Evolutionary conservation across 2,329 filamentous ascomycete genomes (phyloP).

Genomic region (Colletotrichum gloeosporioides): DNA sequence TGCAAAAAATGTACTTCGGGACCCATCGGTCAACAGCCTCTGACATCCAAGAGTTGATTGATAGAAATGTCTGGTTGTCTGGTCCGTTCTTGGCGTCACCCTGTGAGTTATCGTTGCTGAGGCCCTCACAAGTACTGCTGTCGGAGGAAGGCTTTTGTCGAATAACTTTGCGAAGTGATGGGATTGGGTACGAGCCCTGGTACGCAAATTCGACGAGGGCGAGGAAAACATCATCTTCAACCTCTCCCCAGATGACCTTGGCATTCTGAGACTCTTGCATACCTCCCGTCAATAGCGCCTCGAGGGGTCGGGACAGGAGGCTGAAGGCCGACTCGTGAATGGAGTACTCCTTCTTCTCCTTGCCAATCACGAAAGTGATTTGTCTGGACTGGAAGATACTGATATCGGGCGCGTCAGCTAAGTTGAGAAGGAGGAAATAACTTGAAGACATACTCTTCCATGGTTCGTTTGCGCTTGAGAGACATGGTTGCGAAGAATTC

Average conservation of each 20-base stretch:
- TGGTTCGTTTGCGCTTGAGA: neutral
- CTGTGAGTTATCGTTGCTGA: neutral
- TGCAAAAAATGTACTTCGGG: neutral
- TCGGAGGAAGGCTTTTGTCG: neutral
- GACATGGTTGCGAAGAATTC: neutral
- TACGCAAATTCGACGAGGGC: neutral
- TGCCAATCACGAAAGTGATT: neutral
- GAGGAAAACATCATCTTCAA: neutral
- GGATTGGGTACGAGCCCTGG: neutral
- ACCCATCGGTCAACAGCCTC: neutral
- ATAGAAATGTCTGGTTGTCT: neutral
- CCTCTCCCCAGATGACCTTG: neutral
- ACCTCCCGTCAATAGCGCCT: neutral
- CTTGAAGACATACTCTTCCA: neutral
- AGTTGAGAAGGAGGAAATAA: accelerated
- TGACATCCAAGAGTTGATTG: neutral
- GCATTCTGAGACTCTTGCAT: neutral
- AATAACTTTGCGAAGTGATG: neutral
- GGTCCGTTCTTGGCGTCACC: neutral
- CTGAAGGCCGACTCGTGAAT: neutral
- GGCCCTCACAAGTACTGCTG: neutral
- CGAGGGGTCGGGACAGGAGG: neutral
- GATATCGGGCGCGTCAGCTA: neutral
- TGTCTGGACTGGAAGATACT: neutral
- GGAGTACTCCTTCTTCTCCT: neutral